Evolutionary conservation across 2,329 filamentous ascomycete species (phyloP).

Genomic region (Phyllosticta citribraziliensis): DNA sequence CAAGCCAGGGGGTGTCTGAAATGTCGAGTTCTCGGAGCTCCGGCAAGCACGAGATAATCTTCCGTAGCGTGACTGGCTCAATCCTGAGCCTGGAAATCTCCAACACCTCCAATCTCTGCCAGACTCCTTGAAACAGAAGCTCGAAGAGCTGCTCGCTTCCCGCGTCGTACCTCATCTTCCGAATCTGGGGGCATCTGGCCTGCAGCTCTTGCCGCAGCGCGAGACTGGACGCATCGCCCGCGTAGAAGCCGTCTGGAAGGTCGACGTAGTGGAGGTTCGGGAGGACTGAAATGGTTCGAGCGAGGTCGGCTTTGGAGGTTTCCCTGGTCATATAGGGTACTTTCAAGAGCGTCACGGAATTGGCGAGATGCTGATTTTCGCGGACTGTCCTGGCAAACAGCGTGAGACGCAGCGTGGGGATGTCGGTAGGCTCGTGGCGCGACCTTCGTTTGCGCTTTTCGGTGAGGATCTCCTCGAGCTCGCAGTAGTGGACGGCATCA

Average conservation of each 20-base stretch:
- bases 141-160: constrained; percentile 74
- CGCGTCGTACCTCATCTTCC: constrained; percentile 77
- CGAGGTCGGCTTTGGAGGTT: constrained; percentile 72
- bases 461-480: constrained; percentile 69
- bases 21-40: constrained; percentile 66
- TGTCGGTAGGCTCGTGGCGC: constrained; percentile 67
- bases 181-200: constrained; percentile 68
- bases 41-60: constrained; percentile 58
- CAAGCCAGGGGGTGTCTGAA: constrained; percentile 57
- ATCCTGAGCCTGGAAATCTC: constrained; percentile 60
- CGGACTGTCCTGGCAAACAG: constrained; percentile 75
- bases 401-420: constrained; percentile 63
- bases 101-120: constrained; percentile 62
- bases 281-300: constrained; percentile 73
- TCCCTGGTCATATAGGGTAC: constrained; percentile 92
- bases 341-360: constrained; percentile 69
- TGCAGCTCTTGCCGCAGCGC: constrained; percentile 77
- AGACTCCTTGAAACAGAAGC: constrained; percentile 55
- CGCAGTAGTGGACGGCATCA: constrained; percentile 90
- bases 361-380: constrained; percentile 61
- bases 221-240: constrained; percentile 65
- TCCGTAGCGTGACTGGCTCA: constrained; percentile 60
- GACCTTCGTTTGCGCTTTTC: constrained; percentile 51
- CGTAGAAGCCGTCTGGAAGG: constrained; percentile 78
- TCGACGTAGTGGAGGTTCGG: constrained; percentile 84